Evolutionary conservation across 2,329 filamentous ascomycete species (phyloP).

Genomic region (Pestalotiopsis sp.): DNA sequence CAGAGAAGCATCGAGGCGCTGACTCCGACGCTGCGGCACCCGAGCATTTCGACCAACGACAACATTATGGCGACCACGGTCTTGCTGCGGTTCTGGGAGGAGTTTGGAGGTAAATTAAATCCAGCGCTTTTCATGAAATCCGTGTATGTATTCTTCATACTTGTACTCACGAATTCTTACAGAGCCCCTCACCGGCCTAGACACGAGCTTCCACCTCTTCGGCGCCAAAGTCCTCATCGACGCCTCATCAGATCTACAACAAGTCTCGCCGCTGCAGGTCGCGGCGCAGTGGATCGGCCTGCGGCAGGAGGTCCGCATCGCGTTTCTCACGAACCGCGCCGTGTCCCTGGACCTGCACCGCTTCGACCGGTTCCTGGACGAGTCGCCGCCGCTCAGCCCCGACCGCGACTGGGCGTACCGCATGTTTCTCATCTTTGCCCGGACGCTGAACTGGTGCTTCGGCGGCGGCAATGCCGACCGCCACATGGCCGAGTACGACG

Average conservation of each 20-base stretch:
- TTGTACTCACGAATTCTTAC: neutral
- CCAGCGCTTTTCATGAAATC: neutral
- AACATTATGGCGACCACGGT: neutral
- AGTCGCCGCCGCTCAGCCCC: neutral
- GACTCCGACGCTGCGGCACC: neutral
- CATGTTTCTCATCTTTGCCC: neutral
- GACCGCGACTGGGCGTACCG: neutral
- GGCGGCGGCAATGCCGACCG: neutral
- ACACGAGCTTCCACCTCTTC: neutral
- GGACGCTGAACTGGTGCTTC: neutral
- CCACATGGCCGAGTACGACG: neutral
- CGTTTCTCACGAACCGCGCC: neutral
- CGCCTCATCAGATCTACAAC: neutral
- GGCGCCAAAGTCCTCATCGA: neutral
- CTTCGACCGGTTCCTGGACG: neutral
- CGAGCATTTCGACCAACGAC: neutral
- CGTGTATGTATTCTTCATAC: neutral
- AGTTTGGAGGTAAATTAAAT: neutral
- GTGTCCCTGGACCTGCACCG: neutral
- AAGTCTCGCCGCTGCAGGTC: neutral
- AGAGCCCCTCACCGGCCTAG: neutral
- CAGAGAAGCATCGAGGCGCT: neutral
- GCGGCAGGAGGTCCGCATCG: neutral
- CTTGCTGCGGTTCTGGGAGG: neutral
- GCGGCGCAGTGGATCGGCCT: neutral